Percentiles rank a stretch among this genome's conserved stretches.
phyloP scores from a whole-genome alignment of 257 asterid genomes.

The Hygrophila difformis region DNA sequence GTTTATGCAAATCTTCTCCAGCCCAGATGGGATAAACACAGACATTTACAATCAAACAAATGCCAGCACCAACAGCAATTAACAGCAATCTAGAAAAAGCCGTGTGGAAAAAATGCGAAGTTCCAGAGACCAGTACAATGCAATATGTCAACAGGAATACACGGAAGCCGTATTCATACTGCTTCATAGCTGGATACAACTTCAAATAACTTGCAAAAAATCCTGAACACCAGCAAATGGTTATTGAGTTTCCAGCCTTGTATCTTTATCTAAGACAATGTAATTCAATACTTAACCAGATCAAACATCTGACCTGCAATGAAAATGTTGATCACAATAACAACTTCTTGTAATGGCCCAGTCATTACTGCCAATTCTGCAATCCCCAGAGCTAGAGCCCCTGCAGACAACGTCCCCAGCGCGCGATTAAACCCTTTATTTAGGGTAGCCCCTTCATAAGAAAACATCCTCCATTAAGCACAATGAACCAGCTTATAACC shows the following conservation, averaged over 20 bases:
- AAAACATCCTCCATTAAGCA: constrained; percentile 3
- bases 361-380: constrained; percentile 53
- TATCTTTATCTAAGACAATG: not conserved
- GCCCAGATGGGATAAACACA: constrained; percentile 94
- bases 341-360: constrained; percentile 48
- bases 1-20: constrained; percentile 94
- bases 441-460: constrained; percentile 62
- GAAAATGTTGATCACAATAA: constrained; percentile 67
- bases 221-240: constrained; percentile 25
- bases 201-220: constrained; percentile 63
- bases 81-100: constrained; percentile 74
- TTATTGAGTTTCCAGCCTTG: no score
- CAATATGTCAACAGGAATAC: constrained; percentile 84
- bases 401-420: constrained; percentile 80
- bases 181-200: constrained; percentile 71
- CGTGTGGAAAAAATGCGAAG: constrained; percentile 44
- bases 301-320: constrained; percentile 45
- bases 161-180: constrained; percentile 87
- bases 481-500: not conserved
- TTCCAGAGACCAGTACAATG: constrained; percentile 70
- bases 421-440: constrained; percentile 91
- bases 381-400: constrained; percentile 70
- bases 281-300: not conserved
- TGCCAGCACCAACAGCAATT: constrained; percentile 75
- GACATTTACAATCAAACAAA: constrained; percentile 58